A percentile compares a stretch with the other conserved stretches of the same genome.
phyloP scores from a whole-genome alignment of 768 basidiomycete genomes.

The Coprinopsis cinerea region DNA sequence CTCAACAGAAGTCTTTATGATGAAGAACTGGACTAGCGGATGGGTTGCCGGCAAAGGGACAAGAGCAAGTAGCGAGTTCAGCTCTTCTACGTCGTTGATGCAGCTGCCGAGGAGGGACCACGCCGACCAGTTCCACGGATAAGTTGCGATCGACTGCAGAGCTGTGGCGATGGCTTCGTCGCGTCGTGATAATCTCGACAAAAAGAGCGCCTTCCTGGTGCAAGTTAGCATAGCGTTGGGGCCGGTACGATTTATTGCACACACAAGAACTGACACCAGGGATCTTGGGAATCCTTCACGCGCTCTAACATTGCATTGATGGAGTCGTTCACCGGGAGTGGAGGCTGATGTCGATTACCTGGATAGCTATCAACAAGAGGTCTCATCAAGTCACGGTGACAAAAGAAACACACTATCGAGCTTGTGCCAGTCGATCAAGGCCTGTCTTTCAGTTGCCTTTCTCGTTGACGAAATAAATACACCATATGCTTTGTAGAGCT shows the following conservation, averaged over 20 bases:
- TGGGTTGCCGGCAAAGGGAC: constrained; percentile 42
- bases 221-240: constrained; percentile 7
- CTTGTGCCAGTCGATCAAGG: constrained; percentile 82
- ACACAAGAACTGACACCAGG: constrained; percentile 82
- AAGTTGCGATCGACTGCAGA: constrained; percentile 67
- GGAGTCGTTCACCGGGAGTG: constrained; percentile 56
- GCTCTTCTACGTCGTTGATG: constrained; percentile 74
- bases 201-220: constrained; percentile 73
- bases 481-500: neutral
- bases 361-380: constrained; percentile 1
- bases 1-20: constrained; percentile 84
- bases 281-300: constrained; percentile 58
- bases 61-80: constrained; percentile 43
- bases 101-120: constrained; percentile 81
- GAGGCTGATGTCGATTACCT: constrained; percentile 70
- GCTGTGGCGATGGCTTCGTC: constrained; percentile 83
- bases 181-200: constrained; percentile 71
- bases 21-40: constrained; percentile 61
- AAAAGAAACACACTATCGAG: constrained; percentile 53
- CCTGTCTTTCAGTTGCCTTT: constrained; percentile 79
- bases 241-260: constrained; percentile 18
- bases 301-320: constrained; percentile 53
- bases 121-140: constrained; percentile 94
- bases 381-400: too few species aligned
- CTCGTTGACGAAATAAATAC: constrained; percentile 5